A percentile compares a stretch with the other conserved stretches of the same genome.
phyloP scores from a whole-genome alignment of 1,139 yeast genomes.

The Kodamaea sp. region DNA sequence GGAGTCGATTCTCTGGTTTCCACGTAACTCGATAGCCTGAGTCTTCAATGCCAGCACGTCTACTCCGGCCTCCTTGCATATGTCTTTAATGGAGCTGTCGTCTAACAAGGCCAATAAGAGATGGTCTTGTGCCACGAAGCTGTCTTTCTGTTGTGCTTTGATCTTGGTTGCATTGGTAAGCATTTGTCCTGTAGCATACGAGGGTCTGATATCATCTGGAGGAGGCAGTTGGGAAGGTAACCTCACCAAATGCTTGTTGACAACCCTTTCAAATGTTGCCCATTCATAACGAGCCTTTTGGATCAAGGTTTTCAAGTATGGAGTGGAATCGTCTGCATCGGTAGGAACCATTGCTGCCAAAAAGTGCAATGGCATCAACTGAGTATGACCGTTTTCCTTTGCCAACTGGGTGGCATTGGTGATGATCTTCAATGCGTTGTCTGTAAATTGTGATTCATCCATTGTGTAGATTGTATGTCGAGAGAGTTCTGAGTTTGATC shows the following conservation, averaged over 20 bases:
- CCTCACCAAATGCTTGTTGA: constrained; percentile 79
- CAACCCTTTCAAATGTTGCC: constrained; percentile 73
- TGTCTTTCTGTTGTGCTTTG: constrained; percentile 85
- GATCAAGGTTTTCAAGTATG: constrained; percentile 78
- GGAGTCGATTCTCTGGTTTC: constrained; percentile 88
- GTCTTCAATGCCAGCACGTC: constrained; percentile 72
- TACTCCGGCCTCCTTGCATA: constrained; percentile 75
- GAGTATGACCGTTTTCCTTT: constrained; percentile 79
- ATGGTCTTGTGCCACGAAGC: constrained; percentile 93
- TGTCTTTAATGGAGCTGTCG: constrained; percentile 65
- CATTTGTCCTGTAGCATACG: constrained; percentile 70
- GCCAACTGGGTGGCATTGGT: constrained; percentile 82
- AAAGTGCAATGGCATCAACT: constrained; percentile 81
- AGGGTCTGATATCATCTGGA: constrained; percentile 70
- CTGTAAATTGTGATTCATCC: constrained; percentile 84
- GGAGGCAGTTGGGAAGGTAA: constrained; percentile 89
- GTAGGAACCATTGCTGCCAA: constrained; percentile 88
- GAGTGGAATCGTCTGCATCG: constrained; percentile 66
- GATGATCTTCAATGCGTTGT: constrained; percentile 82
- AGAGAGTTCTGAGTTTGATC: neutral
- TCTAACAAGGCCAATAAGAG: constrained; percentile 80
- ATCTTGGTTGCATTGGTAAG: constrained; percentile 70
- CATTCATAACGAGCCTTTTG: constrained; percentile 91
- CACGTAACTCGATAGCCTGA: constrained; percentile 85
- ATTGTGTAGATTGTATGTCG: constrained; percentile 20